phyloP scores from a whole-genome alignment of 371 early-diverging fungal species.

The Mucor irregularis region DNA sequence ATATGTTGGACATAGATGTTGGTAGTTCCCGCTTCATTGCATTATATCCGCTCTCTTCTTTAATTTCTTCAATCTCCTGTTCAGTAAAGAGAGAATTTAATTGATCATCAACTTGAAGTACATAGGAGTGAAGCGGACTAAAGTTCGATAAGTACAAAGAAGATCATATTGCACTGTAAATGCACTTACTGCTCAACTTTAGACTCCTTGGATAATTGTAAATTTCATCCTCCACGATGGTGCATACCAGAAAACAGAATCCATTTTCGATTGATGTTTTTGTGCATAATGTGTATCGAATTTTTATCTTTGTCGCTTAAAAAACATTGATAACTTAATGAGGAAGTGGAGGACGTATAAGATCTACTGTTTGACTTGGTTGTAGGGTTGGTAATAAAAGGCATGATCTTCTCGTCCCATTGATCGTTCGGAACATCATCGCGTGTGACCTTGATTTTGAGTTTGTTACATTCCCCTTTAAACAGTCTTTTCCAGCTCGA shows the following conservation, averaged over 20 bases:
- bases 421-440: background rate
- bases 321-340: conserved; percentile 4
- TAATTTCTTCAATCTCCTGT: conserved; percentile 13
- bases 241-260: background rate
- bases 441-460: background rate
- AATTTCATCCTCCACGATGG: conserved; percentile 8
- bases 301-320: conserved; percentile 12
- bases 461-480: conserved; percentile 1
- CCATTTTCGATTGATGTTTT: conserved; percentile 9
- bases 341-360: conserved; percentile 2
- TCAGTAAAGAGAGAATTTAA: conserved; percentile 8
- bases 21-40: conserved; percentile 1
- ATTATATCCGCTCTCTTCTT: conserved; percentile 11
- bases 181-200: conserved; percentile 11
- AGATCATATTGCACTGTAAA: conserved; percentile 5
- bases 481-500: conserved; percentile 7
- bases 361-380: background rate
- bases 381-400: background rate
- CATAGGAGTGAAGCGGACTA: conserved; percentile 12
- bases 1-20: conserved; percentile 3
- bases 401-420: background rate
- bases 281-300: conserved; percentile 1
- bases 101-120: conserved; percentile 6
- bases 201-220: conserved; percentile 5
- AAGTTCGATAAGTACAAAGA: conserved; percentile 5